Evolutionary conservation across 306 rosid genomes (phyloP).

Genomic region (Mimosa pudica): DNA sequence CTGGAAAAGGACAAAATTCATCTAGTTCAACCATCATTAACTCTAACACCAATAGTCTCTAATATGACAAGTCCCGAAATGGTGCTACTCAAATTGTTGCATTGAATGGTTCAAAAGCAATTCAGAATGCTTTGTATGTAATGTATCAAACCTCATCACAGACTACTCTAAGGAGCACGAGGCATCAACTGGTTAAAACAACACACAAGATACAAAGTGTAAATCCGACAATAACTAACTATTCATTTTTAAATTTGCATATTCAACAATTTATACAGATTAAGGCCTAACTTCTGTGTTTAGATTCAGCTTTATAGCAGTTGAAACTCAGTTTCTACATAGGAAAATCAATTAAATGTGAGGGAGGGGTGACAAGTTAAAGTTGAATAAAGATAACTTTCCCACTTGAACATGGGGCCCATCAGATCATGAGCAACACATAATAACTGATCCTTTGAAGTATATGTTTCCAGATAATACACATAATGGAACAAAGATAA

Average conservation of each 20-base stretch:
- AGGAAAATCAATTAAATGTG: not conserved
- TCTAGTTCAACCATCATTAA: not conserved
- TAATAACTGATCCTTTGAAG: not conserved
- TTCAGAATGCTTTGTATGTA: not conserved
- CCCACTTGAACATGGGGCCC: not conserved
- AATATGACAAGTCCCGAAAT: not conserved
- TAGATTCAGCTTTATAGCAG: not conserved
- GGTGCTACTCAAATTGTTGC: not conserved
- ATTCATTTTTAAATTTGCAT: conserved; percentile 9
- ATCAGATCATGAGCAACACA: not conserved
- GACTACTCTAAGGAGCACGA: not conserved
- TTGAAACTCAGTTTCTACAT: not conserved
- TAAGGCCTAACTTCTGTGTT: not conserved
- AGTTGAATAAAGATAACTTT: not conserved
- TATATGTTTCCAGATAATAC: too few relatives aligned
- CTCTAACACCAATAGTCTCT: not conserved
- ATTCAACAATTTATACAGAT: not conserved
- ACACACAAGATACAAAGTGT: not conserved
- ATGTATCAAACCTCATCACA: conserved; percentile 9
- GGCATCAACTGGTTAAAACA: not conserved
- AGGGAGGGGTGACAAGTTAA: not conserved
- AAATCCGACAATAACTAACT: not conserved
- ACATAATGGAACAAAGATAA: not conserved
- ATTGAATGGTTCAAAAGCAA: not conserved
- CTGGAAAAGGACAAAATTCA: not conserved